Percentiles rank a stretch among this genome's conserved stretches.
These are phyloP conservation scores for Dictyophora rubrovolvata DNA, from an alignment of 768 basidiomycete genomes.

Conservation along the genomic window DNA sequence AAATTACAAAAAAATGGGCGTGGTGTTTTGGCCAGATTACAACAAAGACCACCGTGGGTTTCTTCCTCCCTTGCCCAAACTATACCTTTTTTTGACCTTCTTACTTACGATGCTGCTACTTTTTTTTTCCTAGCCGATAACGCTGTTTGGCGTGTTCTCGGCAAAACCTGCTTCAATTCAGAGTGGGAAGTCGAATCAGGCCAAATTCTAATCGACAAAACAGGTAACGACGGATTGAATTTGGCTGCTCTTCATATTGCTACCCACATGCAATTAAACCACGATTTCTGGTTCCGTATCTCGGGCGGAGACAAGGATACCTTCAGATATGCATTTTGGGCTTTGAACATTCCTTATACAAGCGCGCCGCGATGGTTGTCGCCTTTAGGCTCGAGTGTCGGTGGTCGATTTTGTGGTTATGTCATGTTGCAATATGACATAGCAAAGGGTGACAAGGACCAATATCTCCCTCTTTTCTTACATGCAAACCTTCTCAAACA, in stretches of 20 bases:
- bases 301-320: constrained; percentile 21
- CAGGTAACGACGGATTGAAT: constrained; percentile 28
- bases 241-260: constrained; percentile 28
- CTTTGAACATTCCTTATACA: constrained; percentile 22
- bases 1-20: constrained; percentile 20
- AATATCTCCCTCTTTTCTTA: constrained; percentile 7
- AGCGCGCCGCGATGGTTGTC: constrained; percentile 21
- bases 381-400: constrained; percentile 3
- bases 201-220: constrained; percentile 31
- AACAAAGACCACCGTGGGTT: constrained; percentile 26
- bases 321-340: constrained; percentile 26
- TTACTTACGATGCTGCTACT: not conserved
- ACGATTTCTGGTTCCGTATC: constrained; percentile 30
- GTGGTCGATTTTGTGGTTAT: constrained; percentile 3
- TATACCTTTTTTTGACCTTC: not conserved
- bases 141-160: constrained; percentile 30
- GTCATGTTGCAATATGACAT: constrained; percentile 10
- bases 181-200: constrained; percentile 30
- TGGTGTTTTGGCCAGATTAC: constrained; percentile 34
- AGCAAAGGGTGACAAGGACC: not conserved
- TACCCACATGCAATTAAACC: constrained; percentile 24
- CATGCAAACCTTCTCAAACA: constrained; percentile 8
- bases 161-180: constrained; percentile 21
- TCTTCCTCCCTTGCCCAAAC: not conserved
- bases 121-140: constrained; percentile 21